phyloP scores from a whole-genome alignment of 2,329 filamentous ascomycete species.

The Colletotrichum salicis region DNA sequence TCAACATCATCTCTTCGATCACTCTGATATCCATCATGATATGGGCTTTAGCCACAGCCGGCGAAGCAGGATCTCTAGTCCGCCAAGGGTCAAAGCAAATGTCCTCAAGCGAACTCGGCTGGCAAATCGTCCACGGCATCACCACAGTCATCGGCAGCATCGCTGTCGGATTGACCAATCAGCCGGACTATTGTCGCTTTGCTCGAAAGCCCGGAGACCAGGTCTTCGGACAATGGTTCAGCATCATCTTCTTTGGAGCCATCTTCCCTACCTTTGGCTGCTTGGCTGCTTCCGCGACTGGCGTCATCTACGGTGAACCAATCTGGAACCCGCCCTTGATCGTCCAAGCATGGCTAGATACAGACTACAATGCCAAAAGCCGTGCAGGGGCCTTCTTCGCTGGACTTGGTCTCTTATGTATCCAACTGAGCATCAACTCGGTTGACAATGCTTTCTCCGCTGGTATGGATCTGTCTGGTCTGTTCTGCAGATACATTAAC shows the following conservation, averaged over 20 bases:
- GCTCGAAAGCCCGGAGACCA: constrained; percentile 50
- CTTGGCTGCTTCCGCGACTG: constrained; percentile 44
- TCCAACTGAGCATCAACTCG: constrained; percentile 36
- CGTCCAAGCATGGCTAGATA: constrained; percentile 28
- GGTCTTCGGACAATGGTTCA: constrained; percentile 53
- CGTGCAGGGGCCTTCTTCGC: constrained; percentile 36
- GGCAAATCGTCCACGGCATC: constrained; percentile 50
- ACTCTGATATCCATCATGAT: constrained; percentile 48
- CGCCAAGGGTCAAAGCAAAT: constrained; percentile 32
- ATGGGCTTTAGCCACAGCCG: constrained; percentile 46
- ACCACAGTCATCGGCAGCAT: constrained; percentile 55
- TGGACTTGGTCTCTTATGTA: constrained; percentile 34
- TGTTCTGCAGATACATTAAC: constrained; percentile 64
- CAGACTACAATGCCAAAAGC: constrained; percentile 21
- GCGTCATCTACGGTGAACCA: constrained; percentile 46
- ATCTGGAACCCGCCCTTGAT: constrained; percentile 53
- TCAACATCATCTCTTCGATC: constrained; percentile 45
- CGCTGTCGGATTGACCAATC: constrained; percentile 56
- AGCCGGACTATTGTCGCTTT: constrained; percentile 57
- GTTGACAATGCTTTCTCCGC: constrained; percentile 45
- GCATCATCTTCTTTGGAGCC: constrained; percentile 50
- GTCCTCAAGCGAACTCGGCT: constrained; percentile 43
- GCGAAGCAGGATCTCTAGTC: constrained; percentile 43
- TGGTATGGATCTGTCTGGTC: constrained; percentile 65
- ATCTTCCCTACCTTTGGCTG: constrained; percentile 52